These are phyloP conservation scores for Lactarius pseudohatsudake DNA, from an alignment of 768 basidiomycete genomes.

Conservation along the genomic window DNA sequence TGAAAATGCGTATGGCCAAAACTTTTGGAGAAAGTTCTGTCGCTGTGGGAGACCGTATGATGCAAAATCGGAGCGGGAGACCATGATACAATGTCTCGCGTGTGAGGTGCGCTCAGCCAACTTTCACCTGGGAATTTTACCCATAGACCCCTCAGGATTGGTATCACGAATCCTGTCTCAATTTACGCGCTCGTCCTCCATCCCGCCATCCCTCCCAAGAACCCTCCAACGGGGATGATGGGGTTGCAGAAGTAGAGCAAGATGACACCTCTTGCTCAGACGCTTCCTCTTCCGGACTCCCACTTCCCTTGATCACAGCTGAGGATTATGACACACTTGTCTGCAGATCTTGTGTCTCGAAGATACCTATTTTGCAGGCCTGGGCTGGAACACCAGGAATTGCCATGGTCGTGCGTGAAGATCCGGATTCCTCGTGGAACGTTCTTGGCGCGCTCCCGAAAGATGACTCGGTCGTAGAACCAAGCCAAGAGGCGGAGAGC, in stretches of 20 bases:
- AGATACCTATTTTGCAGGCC: slow-evolving; percentile 50
- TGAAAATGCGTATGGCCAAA: slow-evolving; percentile 68
- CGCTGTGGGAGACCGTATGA: slow-evolving; percentile 74
- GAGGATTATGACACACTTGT: slow-evolving; percentile 75
- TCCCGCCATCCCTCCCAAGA: slow-evolving; percentile 44
- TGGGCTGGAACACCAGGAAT: slow-evolving; percentile 69
- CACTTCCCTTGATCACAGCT: slow-evolving; percentile 64
- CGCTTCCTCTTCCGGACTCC: slow-evolving; percentile 61
- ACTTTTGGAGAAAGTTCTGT: slow-evolving; percentile 72
- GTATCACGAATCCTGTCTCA: slow-evolving; percentile 89
- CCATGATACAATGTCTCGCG: slow-evolving; percentile 85
- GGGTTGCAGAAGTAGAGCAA: slow-evolving; percentile 30
- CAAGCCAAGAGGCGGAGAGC: slow-evolving; percentile 7
- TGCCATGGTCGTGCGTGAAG: slow-evolving; percentile 64
- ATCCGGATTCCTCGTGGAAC: slow-evolving; percentile 50
- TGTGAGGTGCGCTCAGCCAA: slow-evolving; percentile 63
- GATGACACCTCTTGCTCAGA: slow-evolving; percentile 57
- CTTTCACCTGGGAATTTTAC: slow-evolving; percentile 16
- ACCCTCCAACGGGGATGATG: not conserved
- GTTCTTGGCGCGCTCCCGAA: slow-evolving; percentile 39
- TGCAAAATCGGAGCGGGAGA: slow-evolving; percentile 69
- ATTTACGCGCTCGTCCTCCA: slow-evolving; percentile 65
- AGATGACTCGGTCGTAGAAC: slow-evolving; percentile 26
- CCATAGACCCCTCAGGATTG: slow-evolving; percentile 58
- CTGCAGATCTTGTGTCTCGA: slow-evolving; percentile 66